These are phyloP conservation scores for Brassica hybrid DNA, from an alignment of 441 rosid species.

Conservation along the genomic window DNA sequence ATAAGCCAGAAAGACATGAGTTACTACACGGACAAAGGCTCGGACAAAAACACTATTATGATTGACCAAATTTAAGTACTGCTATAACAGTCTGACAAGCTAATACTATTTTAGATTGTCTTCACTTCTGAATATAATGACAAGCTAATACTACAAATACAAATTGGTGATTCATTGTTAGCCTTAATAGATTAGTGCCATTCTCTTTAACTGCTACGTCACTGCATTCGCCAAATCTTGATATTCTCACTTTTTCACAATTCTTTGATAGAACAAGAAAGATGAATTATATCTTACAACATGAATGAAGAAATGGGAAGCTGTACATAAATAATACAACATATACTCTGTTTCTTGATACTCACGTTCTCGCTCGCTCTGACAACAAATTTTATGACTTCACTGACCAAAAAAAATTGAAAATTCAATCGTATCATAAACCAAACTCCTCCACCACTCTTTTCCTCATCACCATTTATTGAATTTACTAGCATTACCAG, in stretches of 20 bases:
- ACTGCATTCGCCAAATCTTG: neutral
- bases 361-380: too few species aligned
- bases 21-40: neutral
- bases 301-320: conserved; percentile 83
- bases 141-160: neutral
- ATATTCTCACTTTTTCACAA: neutral
- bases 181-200: too few species aligned
- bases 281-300: conserved; percentile 62
- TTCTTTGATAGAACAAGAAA: conserved; percentile 17
- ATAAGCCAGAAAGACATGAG: too few species aligned
- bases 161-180: too few species aligned
- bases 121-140: neutral
- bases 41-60: neutral
- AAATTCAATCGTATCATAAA: conserved; percentile 41
- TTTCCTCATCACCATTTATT: conserved; percentile 7
- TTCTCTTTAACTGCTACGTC: too few species aligned
- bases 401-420: conserved; percentile 41
- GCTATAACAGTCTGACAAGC: neutral
- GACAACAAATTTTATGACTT: conserved; percentile 33
- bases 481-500: conserved; percentile 27
- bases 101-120: neutral
- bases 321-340: conserved; percentile 70
- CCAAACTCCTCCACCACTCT: conserved; percentile 25
- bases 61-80: neutral
- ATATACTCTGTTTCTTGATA: too few species aligned